These are phyloP conservation scores for Podospora bellae-mahoneyi DNA, from an alignment of 495 filamentous ascomycete species.

Conservation along the genomic window DNA sequence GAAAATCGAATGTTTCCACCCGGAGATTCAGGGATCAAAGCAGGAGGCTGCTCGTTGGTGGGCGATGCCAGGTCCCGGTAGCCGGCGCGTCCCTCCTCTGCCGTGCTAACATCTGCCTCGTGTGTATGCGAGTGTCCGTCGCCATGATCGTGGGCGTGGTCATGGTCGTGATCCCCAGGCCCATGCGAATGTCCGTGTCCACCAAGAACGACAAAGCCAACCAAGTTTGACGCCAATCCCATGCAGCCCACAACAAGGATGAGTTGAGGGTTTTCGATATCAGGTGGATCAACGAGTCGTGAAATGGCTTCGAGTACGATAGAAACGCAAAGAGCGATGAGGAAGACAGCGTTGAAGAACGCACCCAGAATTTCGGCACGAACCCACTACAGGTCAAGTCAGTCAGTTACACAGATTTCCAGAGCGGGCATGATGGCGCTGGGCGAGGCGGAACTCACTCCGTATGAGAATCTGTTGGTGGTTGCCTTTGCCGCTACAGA, in stretches of 20 bases:
- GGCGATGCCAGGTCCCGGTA: constrained; percentile 15
- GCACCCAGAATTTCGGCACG: constrained; percentile 97
- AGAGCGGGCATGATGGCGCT: not conserved
- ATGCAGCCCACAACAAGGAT: constrained; percentile 83
- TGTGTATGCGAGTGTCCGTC: constrained; percentile 40
- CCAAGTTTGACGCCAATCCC: constrained; percentile 83
- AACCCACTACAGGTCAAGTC: constrained; percentile 63
- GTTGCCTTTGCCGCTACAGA: constrained; percentile 75
- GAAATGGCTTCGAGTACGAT: constrained; percentile 94
- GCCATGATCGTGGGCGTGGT: constrained; percentile 65
- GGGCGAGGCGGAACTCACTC: constrained; percentile 53
- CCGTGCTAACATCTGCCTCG: constrained; percentile 30
- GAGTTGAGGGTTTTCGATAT: constrained; percentile 75
- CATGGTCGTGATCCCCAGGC: constrained; percentile 48
- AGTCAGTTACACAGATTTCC: not conserved
- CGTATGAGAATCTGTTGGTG: constrained; percentile 89
- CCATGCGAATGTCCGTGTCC: constrained; percentile 89
- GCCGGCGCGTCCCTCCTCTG: constrained; percentile 30
- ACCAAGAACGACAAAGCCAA: constrained; percentile 86
- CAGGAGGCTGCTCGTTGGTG: not conserved
- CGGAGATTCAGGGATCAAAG: constrained; percentile 12
- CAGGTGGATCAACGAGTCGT: constrained; percentile 81
- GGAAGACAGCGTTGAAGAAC: constrained; percentile 92
- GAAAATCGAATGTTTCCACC: constrained; percentile 40
- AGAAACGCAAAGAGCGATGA: constrained; percentile 90